Evolutionary conservation across 106 monocot species (phyloP).

Genomic region (Cymbidium sinense): DNA sequence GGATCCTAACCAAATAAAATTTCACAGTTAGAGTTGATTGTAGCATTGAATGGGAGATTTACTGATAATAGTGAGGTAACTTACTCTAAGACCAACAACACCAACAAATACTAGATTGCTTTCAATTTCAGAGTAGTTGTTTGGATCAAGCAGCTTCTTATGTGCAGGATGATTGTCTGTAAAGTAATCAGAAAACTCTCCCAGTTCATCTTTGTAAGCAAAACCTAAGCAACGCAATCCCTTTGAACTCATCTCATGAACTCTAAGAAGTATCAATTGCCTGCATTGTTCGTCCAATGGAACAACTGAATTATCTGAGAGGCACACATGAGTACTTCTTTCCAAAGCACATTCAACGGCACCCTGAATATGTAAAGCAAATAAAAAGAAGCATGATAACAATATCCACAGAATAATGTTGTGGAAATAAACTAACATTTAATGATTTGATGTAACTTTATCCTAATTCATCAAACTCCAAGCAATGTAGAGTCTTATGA

Average conservation of each 20-base stretch:
- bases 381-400: background rate
- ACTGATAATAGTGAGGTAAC: background rate
- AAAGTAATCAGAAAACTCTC: slow-evolving; percentile 56
- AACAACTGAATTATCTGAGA: slow-evolving; percentile 58
- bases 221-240: slow-evolving; percentile 67
- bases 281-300: slow-evolving; percentile 32
- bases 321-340: slow-evolving; percentile 37
- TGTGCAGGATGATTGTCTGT: slow-evolving; percentile 49
- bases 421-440: background rate
- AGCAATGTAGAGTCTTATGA: background rate
- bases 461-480: too few relatives aligned
- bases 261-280: slow-evolving; percentile 34
- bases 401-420: too few relatives aligned
- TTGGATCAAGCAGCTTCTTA: slow-evolving; percentile 51
- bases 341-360: slow-evolving; percentile 65
- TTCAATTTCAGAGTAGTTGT: slow-evolving; percentile 55
- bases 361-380: slow-evolving; percentile 25
- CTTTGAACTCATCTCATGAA: slow-evolving; percentile 70
- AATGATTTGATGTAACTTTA: background rate
- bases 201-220: slow-evolving; percentile 63
- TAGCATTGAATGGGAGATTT: background rate
- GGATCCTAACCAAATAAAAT: slow-evolving; percentile 34
- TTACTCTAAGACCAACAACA: slow-evolving; percentile 49
- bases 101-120: slow-evolving; percentile 54
- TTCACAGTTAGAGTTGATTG: background rate